Evolutionary conservation across 1,284 basidiomycete species (phyloP).

Genomic region (Boletus sp.): DNA sequence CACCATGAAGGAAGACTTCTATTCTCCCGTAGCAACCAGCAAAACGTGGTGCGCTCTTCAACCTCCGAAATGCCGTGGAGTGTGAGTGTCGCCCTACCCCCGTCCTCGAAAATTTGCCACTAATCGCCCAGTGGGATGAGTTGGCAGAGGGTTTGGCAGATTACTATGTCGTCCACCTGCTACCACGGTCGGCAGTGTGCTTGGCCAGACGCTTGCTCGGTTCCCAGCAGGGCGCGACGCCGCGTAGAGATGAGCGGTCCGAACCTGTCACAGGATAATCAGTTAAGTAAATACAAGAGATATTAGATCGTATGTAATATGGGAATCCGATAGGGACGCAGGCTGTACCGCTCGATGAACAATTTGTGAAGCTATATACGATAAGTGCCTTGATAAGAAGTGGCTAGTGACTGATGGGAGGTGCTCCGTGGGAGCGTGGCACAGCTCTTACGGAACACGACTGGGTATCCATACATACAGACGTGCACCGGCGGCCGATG

Average conservation of each 20-base stretch:
- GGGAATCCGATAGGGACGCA: slow-evolving; percentile 32
- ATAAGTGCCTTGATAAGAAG: slow-evolving; percentile 37
- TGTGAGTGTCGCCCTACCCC: slow-evolving; percentile 23
- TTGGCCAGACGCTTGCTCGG: slow-evolving; percentile 20
- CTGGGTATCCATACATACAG: not conserved
- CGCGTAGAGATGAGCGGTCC: slow-evolving; percentile 19
- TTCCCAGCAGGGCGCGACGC: slow-evolving; percentile 11
- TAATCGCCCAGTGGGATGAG: not conserved
- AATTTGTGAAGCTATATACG: slow-evolving; percentile 38
- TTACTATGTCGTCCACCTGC: not conserved
- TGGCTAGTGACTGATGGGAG: slow-evolving; percentile 44
- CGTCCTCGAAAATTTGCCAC: slow-evolving; percentile 7
- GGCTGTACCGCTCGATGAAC: slow-evolving; percentile 26
- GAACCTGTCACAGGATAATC: slow-evolving; percentile 23
- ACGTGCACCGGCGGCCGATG: not conserved
- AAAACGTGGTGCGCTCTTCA: slow-evolving; percentile 26
- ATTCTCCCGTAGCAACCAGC: slow-evolving; percentile 34
- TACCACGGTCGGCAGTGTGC: slow-evolving; percentile 1
- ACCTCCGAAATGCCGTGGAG: slow-evolving; percentile 29
- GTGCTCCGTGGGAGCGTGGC: slow-evolving; percentile 30
- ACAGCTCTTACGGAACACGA: slow-evolving; percentile 16
- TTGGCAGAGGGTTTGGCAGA: not conserved
- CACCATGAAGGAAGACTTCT: slow-evolving; percentile 32
- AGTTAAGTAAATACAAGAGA: slow-evolving; percentile 11
- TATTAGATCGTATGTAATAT: slow-evolving; percentile 27